phyloP scores from a whole-genome alignment of 495 filamentous ascomycete genomes.

The Bathelium albidoporum region DNA sequence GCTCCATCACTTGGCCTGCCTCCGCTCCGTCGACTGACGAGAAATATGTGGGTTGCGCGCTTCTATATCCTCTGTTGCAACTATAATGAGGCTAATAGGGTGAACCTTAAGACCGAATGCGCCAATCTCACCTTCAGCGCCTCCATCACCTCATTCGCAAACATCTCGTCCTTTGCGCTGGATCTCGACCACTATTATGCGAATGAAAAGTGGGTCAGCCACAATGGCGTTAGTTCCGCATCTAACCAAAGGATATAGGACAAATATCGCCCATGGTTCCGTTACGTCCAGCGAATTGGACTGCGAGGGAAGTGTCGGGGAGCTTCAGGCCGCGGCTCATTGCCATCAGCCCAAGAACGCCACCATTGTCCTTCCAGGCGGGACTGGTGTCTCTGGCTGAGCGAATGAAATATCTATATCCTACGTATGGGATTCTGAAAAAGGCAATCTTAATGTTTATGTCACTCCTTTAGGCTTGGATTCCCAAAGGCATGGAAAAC shows the following conservation, averaged over 20 bases:
- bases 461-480: background rate
- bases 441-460: background rate
- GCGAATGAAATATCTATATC: background rate
- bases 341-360: background rate
- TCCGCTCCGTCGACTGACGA: background rate
- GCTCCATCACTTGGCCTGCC: background rate
- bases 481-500: background rate
- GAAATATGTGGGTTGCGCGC: no score
- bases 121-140: background rate
- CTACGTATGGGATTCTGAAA: background rate
- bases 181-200: background rate
- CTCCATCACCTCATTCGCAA: background rate
- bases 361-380: background rate
- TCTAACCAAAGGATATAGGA: background rate
- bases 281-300: background rate
- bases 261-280: background rate
- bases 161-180: background rate
- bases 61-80: no score
- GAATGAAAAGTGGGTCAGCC: background rate
- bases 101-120: background rate
- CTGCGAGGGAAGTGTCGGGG: background rate
- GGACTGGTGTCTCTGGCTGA: conserved; percentile 1
- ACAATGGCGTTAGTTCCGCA: background rate
- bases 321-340: background rate
- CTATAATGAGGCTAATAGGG: background rate